Conservation (phyloP, 2,329 filamentous ascomycete species). For the Periconia sp. region DNA sequence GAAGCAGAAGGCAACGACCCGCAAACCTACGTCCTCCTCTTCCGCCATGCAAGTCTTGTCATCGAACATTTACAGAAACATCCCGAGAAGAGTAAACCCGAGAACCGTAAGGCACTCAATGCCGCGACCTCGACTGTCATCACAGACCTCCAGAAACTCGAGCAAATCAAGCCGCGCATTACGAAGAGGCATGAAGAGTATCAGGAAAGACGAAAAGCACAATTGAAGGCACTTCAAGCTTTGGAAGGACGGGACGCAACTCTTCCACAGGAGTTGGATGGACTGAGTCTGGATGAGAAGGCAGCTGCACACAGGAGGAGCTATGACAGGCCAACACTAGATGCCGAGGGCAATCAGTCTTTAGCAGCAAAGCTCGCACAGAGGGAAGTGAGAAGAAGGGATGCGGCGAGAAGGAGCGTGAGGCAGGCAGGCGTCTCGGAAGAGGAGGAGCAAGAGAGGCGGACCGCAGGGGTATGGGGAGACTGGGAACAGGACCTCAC, state of each 20-base stretch:
- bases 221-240: constrained; percentile 30
- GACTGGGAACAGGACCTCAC: constrained; percentile 55
- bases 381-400: constrained; percentile 42
- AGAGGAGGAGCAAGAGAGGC: constrained; percentile 63
- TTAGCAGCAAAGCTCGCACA: constrained; percentile 43
- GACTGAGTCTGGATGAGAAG: constrained; percentile 21
- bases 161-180: constrained; percentile 80
- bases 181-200: constrained; percentile 68
- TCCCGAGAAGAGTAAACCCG: constrained; percentile 72
- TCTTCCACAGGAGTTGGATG: constrained; percentile 32
- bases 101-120: constrained; percentile 60
- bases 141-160: constrained; percentile 71
- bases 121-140: constrained; percentile 67
- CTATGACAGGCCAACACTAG: constrained; percentile 35
- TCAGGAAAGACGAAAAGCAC: constrained; percentile 30
- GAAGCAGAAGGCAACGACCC: constrained; percentile 84
- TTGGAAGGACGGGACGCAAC: constrained; percentile 27
- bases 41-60: constrained; percentile 86
- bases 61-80: constrained; percentile 76
- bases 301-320: constrained; percentile 22
- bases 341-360: constrained; percentile 39
- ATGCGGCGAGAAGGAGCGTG: constrained; percentile 53
- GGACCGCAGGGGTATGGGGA: constrained; percentile 60
- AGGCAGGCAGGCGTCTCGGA: constrained; percentile 63
- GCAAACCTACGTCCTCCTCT: constrained; percentile 89